Percentiles rank a stretch among this genome's conserved stretches.
Evolutionary conservation across 768 basidiomycete genomes (phyloP).

Genomic region (Collybia nuda): DNA sequence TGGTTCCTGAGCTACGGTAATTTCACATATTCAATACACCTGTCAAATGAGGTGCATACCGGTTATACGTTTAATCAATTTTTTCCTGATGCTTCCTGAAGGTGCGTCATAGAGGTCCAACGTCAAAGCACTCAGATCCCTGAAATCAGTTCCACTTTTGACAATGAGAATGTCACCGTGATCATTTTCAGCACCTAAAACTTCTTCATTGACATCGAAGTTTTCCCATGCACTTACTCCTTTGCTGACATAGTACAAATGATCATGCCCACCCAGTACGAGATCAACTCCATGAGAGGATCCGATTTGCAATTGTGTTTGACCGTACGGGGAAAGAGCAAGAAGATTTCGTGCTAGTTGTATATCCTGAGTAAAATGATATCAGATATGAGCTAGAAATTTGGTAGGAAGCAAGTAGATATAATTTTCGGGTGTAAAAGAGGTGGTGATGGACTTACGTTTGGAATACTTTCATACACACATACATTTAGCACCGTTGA

Average conservation of each 20-base stretch:
- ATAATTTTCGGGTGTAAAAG: too few species aligned
- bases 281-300: constrained; percentile 77
- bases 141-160: constrained; percentile 90
- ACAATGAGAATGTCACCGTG: constrained; percentile 69
- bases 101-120: constrained; percentile 63
- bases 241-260: constrained; percentile 72
- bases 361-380: constrained; percentile 63
- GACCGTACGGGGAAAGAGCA: constrained; percentile 57
- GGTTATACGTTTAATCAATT: constrained; percentile 58
- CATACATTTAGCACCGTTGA: neutral
- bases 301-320: constrained; percentile 39
- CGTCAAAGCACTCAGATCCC: constrained; percentile 76
- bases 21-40: neutral
- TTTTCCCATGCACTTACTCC: constrained; percentile 69
- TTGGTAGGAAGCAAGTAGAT: too few species aligned
- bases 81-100: constrained; percentile 59
- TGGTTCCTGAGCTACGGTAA: constrained; percentile 50
- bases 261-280: constrained; percentile 88
- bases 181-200: constrained; percentile 73
- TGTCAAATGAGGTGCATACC: constrained; percentile 37
- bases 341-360: constrained; percentile 63
- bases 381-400: too few species aligned
- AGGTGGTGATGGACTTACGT: constrained; percentile 29
- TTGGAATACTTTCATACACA: constrained; percentile 41
- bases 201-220: constrained; percentile 49